Percentiles rank a stretch among this genome's conserved stretches.
phyloP scores from a whole-genome alignment of 2,329 filamentous ascomycete genomes.

The Pseudonectria buxi region DNA sequence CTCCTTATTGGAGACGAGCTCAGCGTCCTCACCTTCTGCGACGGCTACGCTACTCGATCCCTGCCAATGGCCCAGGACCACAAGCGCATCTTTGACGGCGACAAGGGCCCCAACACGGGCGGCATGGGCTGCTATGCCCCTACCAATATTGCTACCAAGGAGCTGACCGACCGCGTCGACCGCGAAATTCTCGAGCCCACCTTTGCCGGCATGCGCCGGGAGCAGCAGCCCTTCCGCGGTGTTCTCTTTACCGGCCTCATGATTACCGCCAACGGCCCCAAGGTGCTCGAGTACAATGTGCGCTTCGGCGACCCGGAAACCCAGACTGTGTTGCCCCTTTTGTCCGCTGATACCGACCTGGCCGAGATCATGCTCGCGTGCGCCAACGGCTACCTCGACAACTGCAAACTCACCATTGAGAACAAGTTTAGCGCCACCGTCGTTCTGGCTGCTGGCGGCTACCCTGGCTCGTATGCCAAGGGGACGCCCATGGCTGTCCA shows the following conservation, averaged over 20 bases:
- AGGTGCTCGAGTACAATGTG: slow-evolving; percentile 88
- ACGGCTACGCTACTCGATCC: slow-evolving; percentile 76
- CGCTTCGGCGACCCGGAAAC: slow-evolving; percentile 90
- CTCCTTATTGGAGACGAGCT: slow-evolving; percentile 87
- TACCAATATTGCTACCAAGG: slow-evolving; percentile 70
- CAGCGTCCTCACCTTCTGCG: slow-evolving; percentile 84
- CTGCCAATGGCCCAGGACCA: slow-evolving; percentile 93
- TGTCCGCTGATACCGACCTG: slow-evolving; percentile 73
- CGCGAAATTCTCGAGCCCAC: slow-evolving; percentile 81
- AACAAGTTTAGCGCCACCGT: slow-evolving; percentile 77
- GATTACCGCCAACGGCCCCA: slow-evolving; percentile 76
- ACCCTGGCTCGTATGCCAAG: slow-evolving; percentile 80
- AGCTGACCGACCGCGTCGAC: slow-evolving; percentile 73
- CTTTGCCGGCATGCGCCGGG: slow-evolving; percentile 77
- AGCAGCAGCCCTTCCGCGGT: slow-evolving; percentile 67
- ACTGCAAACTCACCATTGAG: slow-evolving; percentile 61
- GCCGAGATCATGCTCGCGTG: slow-evolving; percentile 86
- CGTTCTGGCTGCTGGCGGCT: slow-evolving; percentile 87
- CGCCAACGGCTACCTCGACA: slow-evolving; percentile 65
- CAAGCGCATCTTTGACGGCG: slow-evolving; percentile 88
- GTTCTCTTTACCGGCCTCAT: slow-evolving; percentile 88
- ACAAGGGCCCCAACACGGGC: slow-evolving; percentile 87
- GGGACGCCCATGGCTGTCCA: slow-evolving; percentile 55
- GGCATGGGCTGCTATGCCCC: slow-evolving; percentile 97
- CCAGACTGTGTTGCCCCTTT: slow-evolving; percentile 73